Base-by-base conservation (phyloP, 2,329 filamentous ascomycete genomes). In the Metarhizium anisopliae region DNA sequence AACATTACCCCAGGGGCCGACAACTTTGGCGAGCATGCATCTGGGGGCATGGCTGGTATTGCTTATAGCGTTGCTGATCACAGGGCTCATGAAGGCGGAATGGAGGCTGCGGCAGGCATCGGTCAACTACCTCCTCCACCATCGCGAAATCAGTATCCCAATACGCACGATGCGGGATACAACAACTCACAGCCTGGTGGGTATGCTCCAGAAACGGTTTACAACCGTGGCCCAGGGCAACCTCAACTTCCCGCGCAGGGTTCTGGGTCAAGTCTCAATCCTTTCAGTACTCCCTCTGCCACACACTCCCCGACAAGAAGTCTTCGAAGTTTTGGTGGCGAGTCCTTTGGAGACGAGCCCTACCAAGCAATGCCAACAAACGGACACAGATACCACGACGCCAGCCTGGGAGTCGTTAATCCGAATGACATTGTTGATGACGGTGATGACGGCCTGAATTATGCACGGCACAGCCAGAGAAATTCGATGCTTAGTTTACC, bases 391-490 rank as follows among this genome's bases (percentile, higher is more conserved):
- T 72, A 66, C 70, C 77, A 71, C 35, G 77, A 78, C 57, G 71
- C 77, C 29, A 69, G 74, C 8, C 70, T 85, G 4, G 80, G 81
- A 43, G 74, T 81, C 2, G 80, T 94, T 57, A 85, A 96, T 67
- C 90, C 91, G 2, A 83, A 88, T 64, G 84, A 86, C 14, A 92
- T 96, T 60, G 82, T 81, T 25, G 92, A 96, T 67, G 92, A 96
- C 66, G 90, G 89, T 32, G 92, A 96, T 64, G 92, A 95, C 67
- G 90, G 87, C 1, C 78, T 94, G 53, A 77, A 81, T 4, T 85
- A 81, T 62, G 73, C 69, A 52, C 71, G 68, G 51, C 66, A 64
- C 49, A 67, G 64, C 43, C 65, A 70, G 67, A 77, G 80, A 58
- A 79, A 76, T 60, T 84, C 86, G 40, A 80, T 86, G 68, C 70